Base-by-base conservation (phyloP, 805 yeast genomes). In the Osmozyma mogii region DNA sequence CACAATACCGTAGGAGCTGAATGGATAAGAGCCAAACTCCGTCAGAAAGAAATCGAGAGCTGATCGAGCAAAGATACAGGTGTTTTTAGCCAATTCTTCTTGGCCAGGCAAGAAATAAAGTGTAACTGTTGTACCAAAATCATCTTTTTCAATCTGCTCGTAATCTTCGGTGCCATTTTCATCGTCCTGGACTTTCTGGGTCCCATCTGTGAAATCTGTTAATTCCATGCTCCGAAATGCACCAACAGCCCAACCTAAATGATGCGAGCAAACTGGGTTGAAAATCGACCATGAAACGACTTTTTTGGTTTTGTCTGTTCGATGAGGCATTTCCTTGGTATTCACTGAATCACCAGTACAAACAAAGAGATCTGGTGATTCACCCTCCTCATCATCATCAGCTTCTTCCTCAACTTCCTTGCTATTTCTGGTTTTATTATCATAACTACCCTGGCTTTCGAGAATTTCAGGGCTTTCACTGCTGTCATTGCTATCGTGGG, bases 1-100 rank as follows among this genome's bases (percentile, higher is more conserved):
- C 2, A 81, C 76, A 22, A 92, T 45, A 0, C 87, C 72, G 45
- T 80, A 87, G 15, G 92, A 76, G 11, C 85, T 74, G 47, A 84
- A 89, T 0, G 98, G 97, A 40, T 76, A 94, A 0, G 96, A 83
- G 4, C 96, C 96, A 52, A 80, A 92, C 42, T 88, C 95, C 40
- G 81, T 77, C 29, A 85, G 76, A 44, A 75, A 85, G 47, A 70
- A 87, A 36, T 87, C 94, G 45, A 92, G 65, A 0, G 94, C 94
- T 44, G 72, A 76, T 41, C 75, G 75, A 5, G 88, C 61, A 27
- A 87, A 80, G 6, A 83, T 61, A 18, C 94, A 81, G 0, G 95
- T 73, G 46, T 88, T 88, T 15, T 66, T 43, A 9, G 78, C 78
- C 49, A 71, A 54, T 25, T 68, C 63, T 33, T 61, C 68, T 21